phyloP scores from a whole-genome alignment of 768 basidiomycete genomes.

The Tulasnella sp. region DNA sequence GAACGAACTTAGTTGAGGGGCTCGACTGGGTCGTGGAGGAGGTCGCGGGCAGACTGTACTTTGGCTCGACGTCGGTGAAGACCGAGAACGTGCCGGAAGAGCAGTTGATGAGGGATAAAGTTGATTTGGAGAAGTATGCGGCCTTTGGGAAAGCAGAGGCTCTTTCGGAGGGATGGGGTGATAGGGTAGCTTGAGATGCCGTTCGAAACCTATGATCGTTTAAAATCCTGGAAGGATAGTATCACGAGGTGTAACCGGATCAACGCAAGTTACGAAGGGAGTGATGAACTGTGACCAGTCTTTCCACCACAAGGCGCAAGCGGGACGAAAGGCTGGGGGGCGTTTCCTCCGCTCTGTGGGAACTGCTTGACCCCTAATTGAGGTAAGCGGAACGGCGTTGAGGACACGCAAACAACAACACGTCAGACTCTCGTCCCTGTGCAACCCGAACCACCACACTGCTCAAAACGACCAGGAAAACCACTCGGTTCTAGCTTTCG shows the following conservation, averaged over 20 bases:
- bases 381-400: too few species aligned
- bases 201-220: too few species aligned
- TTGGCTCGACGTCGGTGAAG: conserved; percentile 37
- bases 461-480: too few species aligned
- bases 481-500: too few species aligned
- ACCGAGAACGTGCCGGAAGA: background rate
- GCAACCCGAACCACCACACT: too few species aligned
- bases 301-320: background rate
- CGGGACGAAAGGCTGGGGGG: background rate
- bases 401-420: background rate
- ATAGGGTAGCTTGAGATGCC: too few species aligned
- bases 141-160: background rate
- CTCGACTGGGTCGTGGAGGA: conserved; percentile 89
- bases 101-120: background rate
- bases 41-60: conserved; percentile 79
- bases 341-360: background rate
- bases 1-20: conserved; percentile 70
- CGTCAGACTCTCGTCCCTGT: background rate
- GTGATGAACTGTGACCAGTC: background rate
- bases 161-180: background rate
- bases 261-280: background rate
- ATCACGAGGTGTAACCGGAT: too few species aligned
- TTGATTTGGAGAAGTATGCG: background rate
- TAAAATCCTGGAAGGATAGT: too few species aligned
- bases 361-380: background rate